Conservation (phyloP, 345 rosid species). For the Durio zibethinus region DNA sequence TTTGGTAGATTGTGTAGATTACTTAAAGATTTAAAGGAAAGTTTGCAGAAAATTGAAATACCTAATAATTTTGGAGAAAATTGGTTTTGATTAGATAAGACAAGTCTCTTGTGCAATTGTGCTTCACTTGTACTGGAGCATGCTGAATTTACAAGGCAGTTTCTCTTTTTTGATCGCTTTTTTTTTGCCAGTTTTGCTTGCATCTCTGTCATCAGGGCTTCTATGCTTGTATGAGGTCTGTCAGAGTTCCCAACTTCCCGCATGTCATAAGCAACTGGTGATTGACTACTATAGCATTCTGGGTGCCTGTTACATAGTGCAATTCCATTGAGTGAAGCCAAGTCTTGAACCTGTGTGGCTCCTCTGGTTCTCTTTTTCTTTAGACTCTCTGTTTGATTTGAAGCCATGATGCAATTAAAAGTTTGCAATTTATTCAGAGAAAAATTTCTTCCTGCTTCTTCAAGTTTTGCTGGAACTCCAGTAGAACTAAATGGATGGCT, state of each 20-base stretch:
- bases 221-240: constrained; percentile 28
- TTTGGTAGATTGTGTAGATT: constrained; percentile 2
- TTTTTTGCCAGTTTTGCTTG: constrained; percentile 37
- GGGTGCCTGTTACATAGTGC: constrained; percentile 19
- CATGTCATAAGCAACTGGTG: constrained; percentile 18
- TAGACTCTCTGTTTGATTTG: constrained; percentile 32
- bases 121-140: constrained; percentile 23
- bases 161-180: constrained; percentile 48
- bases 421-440: constrained; percentile 32
- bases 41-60: constrained; percentile 24
- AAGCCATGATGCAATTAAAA: constrained; percentile 22
- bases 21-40: background rate
- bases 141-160: constrained; percentile 24
- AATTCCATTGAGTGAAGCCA: constrained; percentile 40
- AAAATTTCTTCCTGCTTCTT: constrained; percentile 24
- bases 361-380: constrained; percentile 57
- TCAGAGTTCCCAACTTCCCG: constrained; percentile 20
- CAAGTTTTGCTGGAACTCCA: constrained; percentile 20
- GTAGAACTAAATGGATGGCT: constrained; percentile 11
- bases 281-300: constrained; percentile 20
- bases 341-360: constrained; percentile 37
- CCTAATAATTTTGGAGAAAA: constrained; percentile 39
- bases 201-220: constrained; percentile 34
- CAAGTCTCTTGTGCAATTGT: constrained; percentile 35
- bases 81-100: constrained; percentile 24